These are phyloP conservation scores for Candida jianshihensis DNA, from an alignment of 805 yeast genomes.

Conservation along the genomic window DNA sequence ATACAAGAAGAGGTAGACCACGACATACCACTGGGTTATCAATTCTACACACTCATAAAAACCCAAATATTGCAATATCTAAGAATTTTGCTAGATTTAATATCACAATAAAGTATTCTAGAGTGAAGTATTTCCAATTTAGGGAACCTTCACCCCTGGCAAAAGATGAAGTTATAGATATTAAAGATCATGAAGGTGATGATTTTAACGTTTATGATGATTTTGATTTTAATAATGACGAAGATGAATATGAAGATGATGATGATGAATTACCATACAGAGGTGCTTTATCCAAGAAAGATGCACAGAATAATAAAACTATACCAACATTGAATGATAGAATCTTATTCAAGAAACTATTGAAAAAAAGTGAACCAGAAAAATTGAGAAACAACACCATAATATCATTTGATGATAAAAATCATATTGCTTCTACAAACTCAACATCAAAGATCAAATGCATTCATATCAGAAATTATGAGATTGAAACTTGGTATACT, in stretches of 20 bases:
- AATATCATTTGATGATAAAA: conserved; percentile 17
- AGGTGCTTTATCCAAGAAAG: conserved; percentile 53
- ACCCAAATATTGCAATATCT: conserved; percentile 17
- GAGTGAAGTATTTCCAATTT: conserved; percentile 16
- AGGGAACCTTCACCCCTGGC: conserved; percentile 20
- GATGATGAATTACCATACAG: conserved; percentile 55
- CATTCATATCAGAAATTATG: conserved; percentile 64
- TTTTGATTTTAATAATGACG: background rate
- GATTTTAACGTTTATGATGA: conserved; percentile 21
- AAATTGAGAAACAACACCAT: conserved; percentile 30
- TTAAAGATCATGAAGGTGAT: conserved; percentile 18
- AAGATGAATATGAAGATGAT: conserved; percentile 2
- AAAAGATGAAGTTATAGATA: conserved; percentile 12
- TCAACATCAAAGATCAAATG: conserved; percentile 28
- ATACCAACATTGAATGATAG: conserved; percentile 51
- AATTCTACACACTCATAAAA: conserved; percentile 4
- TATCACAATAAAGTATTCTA: conserved; percentile 16
- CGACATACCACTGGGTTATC: background rate
- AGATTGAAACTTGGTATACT: conserved; percentile 86
- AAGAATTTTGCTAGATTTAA: conserved; percentile 15
- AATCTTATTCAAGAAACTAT: conserved; percentile 36
- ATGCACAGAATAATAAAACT: conserved; percentile 54
- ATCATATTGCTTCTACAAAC: conserved; percentile 4
- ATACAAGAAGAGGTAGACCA: too few relatives aligned
- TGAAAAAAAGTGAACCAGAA: conserved; percentile 33